Evolutionary conservation across 1,284 basidiomycete species (phyloP).

Genomic region (Boletellus dicymbophilus): DNA sequence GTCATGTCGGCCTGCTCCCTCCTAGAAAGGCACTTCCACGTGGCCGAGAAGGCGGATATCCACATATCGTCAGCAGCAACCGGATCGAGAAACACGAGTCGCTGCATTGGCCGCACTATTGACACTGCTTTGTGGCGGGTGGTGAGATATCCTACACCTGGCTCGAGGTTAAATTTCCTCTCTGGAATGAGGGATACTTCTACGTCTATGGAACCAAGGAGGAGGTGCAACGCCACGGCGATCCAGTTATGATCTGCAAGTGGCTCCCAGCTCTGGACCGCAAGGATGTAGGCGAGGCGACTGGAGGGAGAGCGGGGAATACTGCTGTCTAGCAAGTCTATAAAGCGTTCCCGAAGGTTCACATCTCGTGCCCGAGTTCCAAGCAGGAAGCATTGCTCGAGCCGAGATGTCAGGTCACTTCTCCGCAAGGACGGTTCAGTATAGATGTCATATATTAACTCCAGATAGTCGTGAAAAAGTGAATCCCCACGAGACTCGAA

Average conservation of each 20-base stretch:
- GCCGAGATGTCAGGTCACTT: conserved; percentile 91
- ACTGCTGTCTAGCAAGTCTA: conserved; percentile 90
- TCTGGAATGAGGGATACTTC: conserved; percentile 48
- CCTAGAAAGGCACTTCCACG: conserved; percentile 86
- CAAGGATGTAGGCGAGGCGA: conserved; percentile 90
- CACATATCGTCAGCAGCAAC: conserved; percentile 83
- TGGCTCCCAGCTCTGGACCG: conserved; percentile 96
- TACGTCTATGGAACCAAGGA: conserved; percentile 82
- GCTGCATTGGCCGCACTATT: conserved; percentile 79
- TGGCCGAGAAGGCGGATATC: conserved; percentile 89
- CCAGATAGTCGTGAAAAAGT: conserved; percentile 85
- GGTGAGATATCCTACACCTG: conserved; percentile 37
- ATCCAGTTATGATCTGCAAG: conserved; percentile 96
- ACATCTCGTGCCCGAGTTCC: conserved; percentile 89
- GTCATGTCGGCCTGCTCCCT: conserved; percentile 91
- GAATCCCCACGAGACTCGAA: conserved; percentile 81
- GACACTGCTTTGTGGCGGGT: conserved; percentile 55
- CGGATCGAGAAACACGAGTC: conserved; percentile 82
- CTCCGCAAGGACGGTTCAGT: conserved; percentile 83
- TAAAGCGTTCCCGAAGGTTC: conserved; percentile 81
- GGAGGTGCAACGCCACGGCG: conserved; percentile 86
- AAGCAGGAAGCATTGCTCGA: conserved; percentile 93
- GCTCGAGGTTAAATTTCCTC: conserved; percentile 33
- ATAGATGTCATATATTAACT: conserved; percentile 95
- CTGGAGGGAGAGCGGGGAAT: conserved; percentile 83